phyloP scores from a whole-genome alignment of 1,139 yeast genomes.

The Insectozyma bohioensis region DNA sequence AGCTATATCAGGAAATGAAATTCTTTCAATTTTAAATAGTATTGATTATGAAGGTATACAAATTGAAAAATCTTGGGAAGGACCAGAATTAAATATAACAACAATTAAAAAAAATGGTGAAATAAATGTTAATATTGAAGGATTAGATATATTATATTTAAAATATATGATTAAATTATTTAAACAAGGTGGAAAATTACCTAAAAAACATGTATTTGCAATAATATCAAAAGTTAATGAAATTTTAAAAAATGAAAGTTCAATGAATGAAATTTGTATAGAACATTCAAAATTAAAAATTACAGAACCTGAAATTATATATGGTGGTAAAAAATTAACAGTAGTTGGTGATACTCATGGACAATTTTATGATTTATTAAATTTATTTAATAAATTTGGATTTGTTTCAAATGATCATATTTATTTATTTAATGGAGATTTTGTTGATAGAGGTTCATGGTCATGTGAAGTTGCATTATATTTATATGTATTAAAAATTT shows the following conservation, averaged over 20 bases:
- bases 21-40: conserved; percentile 34
- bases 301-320: conserved; percentile 18
- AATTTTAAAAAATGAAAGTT: conserved; percentile 62
- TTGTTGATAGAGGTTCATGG: conserved; percentile 98
- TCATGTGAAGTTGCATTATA: conserved; percentile 92
- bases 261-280: conserved; percentile 71
- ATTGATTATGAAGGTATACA: conserved; percentile 52
- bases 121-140: conserved; percentile 28
- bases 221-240: conserved; percentile 73
- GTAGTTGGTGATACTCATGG: conserved; percentile 99
- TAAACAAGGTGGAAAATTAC: conserved; percentile 70
- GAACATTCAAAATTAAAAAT: conserved; percentile 26
- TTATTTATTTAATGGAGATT: conserved; percentile 92
- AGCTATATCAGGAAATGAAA: conserved; percentile 76
- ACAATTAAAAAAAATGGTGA: conserved; percentile 21
- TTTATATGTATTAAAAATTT: conserved; percentile 72
- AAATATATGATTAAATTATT: conserved; percentile 66
- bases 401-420: conserved; percentile 64
- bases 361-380: conserved; percentile 85
- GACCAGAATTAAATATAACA: conserved; percentile 54
- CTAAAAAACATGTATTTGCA: conserved; percentile 81
- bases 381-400: conserved; percentile 76
- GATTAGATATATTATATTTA: conserved; percentile 52
- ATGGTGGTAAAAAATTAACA: conserved; percentile 52
- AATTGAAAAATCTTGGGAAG: conserved; percentile 62